Evolutionary conservation across 768 basidiomycete species (phyloP).

Genomic region (Boletus pseudopeckii): DNA sequence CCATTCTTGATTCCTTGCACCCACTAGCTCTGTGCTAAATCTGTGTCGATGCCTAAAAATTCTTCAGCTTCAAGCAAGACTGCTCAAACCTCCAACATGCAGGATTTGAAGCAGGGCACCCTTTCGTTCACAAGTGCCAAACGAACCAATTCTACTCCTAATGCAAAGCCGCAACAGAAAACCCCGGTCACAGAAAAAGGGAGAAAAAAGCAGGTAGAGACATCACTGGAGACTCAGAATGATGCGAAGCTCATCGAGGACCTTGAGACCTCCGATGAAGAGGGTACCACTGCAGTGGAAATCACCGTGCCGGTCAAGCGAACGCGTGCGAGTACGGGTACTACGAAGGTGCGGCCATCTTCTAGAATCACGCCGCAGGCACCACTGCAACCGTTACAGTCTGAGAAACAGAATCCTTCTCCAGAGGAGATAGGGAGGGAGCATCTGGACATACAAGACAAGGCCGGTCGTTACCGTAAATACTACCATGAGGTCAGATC

Average conservation of each 20-base stretch:
- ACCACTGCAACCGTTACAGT: not conserved
- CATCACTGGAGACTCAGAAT: not conserved
- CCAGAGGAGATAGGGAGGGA: constrained; percentile 16
- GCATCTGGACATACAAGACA: constrained; percentile 42
- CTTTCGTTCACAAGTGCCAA: constrained; percentile 47
- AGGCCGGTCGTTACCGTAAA: constrained; percentile 50
- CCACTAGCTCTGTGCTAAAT: not conserved
- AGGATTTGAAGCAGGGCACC: constrained; percentile 41
- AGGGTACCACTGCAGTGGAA: constrained; percentile 1
- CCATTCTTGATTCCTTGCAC: not conserved
- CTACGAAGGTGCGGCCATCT: constrained; percentile 14
- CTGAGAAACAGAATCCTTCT: constrained; percentile 3
- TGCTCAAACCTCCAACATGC: not conserved
- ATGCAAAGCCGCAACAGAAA: constrained; percentile 19
- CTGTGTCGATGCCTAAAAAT: not conserved
- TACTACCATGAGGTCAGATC: constrained; percentile 43
- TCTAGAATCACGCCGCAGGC: constrained; percentile 2
- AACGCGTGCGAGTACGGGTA: constrained; percentile 26
- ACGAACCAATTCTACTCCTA: constrained; percentile 34
- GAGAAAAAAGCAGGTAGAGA: constrained; percentile 4
- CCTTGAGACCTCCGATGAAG: constrained; percentile 22
- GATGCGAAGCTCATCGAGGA: not conserved
- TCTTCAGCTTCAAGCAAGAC: not conserved
- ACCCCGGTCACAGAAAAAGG: constrained; percentile 2
- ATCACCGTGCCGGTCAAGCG: constrained; percentile 18